Evolutionary conservation across 345 rosid genomes (phyloP), one percentile per base, ranked within the genome.

Genomic region (Eucalyptus guilfoylei): DNA sequence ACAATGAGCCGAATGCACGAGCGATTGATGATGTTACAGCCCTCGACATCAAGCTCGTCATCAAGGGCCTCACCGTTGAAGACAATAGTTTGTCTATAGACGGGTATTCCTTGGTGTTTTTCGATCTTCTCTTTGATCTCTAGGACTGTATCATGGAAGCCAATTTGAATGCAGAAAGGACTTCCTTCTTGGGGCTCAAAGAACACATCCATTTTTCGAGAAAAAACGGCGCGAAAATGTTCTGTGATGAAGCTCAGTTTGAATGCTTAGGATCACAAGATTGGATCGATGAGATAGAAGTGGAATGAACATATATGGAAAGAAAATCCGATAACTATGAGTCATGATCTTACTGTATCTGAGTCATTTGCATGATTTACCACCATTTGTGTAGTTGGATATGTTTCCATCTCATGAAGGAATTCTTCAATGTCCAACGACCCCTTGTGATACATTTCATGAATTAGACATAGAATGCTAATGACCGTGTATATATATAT

Each of bases 111-210:
- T 34, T 87, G 90, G 90, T 86, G 83, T 28, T 58, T 86, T n/a
- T 89, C 87, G 12, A 93, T 83, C 91, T 91, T 92, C 76, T 76
- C 88, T 88, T 93, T 93, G 89, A 93, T 92, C 81, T 93, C 93
- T 7, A 76, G 87, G 58, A 92, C 89, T 15, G 92, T 89, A 48
- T 93, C 93, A 40, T 88, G 91, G 90, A 83, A 89, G 54, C 92
- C 92, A 45, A 93, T 76, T 88, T 93, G 91, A n/a, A 93, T 88
- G 87, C 87, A 48, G 90, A 93, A 92, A 48, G 87, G 88, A 44
- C 49, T 67, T 40, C 91, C 90, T 69, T 80, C 86, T 44, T 87
- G 86, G 16, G 90, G 44, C 67, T 89, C 93, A 76, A 93, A 90
- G 88, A 88, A 60, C 49, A 93, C 89, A 89, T 93, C 93, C 94